Evolutionary conservation across 768 basidiomycete genomes (phyloP).

Genomic region (Neoboletus brunneissimus): DNA sequence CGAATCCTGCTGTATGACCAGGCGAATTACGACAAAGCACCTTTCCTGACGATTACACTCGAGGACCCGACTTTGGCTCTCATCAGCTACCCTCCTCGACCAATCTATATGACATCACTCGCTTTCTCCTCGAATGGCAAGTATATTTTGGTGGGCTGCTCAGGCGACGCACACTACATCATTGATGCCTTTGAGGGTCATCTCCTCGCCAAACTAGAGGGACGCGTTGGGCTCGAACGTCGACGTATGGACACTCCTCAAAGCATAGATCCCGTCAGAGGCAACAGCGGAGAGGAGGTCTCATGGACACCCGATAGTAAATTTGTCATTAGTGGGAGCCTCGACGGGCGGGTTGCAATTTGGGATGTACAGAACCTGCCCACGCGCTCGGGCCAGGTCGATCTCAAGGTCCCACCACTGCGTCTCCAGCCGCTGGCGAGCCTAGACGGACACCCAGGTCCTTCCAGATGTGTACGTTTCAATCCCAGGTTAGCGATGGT

Average conservation of each 20-base stretch:
- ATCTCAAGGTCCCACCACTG: slow-evolving; percentile 51
- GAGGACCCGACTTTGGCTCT: slow-evolving; percentile 75
- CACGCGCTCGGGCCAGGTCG: slow-evolving; percentile 47
- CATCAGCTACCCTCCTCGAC: slow-evolving; percentile 81
- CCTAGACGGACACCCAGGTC: slow-evolving; percentile 80
- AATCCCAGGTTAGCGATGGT: slow-evolving; percentile 91
- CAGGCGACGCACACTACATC: slow-evolving; percentile 89
- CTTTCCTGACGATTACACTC: slow-evolving; percentile 81
- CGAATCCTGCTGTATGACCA: slow-evolving; percentile 85
- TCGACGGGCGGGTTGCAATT: slow-evolving; percentile 78
- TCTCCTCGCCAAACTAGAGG: slow-evolving; percentile 81
- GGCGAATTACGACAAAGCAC: slow-evolving; percentile 85
- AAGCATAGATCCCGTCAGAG: slow-evolving; percentile 67
- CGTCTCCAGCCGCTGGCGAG: slow-evolving; percentile 47
- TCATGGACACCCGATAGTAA: slow-evolving; percentile 94
- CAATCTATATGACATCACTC: slow-evolving; percentile 88
- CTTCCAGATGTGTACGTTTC: slow-evolving; percentile 82
- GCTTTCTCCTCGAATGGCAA: slow-evolving; percentile 89
- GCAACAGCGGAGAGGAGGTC: slow-evolving; percentile 90
- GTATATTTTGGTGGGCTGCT: slow-evolving; percentile 88
- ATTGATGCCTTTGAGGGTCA: slow-evolving; percentile 87
- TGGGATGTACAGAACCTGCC: slow-evolving; percentile 83
- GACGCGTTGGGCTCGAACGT: slow-evolving; percentile 79
- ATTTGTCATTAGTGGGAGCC: slow-evolving; percentile 80
- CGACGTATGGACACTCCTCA: slow-evolving; percentile 47